Conservation (phyloP, 202 grass and related monocot species). For the Panicum hallii region DNA sequence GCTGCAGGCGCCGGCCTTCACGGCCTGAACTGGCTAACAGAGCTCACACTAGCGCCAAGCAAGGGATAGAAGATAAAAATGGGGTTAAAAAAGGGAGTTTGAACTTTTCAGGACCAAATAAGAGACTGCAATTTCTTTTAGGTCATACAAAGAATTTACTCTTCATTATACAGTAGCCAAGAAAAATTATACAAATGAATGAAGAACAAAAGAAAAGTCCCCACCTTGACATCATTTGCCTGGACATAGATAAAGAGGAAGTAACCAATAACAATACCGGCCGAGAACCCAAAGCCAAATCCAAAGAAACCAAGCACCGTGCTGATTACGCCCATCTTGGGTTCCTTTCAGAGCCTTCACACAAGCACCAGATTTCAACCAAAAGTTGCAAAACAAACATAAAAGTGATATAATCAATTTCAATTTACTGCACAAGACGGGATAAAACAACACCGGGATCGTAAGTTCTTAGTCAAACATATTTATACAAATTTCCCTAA, state of each 20-base stretch:
- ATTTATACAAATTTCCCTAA: neutral
- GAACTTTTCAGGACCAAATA: no score
- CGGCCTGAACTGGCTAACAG: no score
- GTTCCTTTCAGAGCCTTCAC: conserved; percentile 46
- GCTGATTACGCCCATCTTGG: conserved; percentile 73
- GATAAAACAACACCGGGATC: conserved; percentile 4
- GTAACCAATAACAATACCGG: conserved; percentile 87
- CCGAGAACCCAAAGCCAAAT: conserved; percentile 73
- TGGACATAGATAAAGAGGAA: conserved; percentile 85
- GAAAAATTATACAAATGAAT: conserved; percentile 8
- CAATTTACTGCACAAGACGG: neutral
- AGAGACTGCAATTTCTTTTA: no score
- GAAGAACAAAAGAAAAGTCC: conserved; percentile 1
- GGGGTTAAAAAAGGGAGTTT: no score
- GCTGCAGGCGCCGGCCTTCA: no score
- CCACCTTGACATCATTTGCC: conserved; percentile 83
- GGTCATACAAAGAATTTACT: no score
- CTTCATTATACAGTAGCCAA: neutral
- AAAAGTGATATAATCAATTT: conserved; percentile 23
- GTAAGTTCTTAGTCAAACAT: neutral
- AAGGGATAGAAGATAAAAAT: no score
- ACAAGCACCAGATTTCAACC: conserved; percentile 19
- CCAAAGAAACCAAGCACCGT: conserved; percentile 76
- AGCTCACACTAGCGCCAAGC: no score
- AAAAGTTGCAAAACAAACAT: conserved; percentile 38